These are phyloP conservation scores for Tilletia walkeri DNA, from an alignment of 1,284 basidiomycete genomes.

Conservation along the genomic window DNA sequence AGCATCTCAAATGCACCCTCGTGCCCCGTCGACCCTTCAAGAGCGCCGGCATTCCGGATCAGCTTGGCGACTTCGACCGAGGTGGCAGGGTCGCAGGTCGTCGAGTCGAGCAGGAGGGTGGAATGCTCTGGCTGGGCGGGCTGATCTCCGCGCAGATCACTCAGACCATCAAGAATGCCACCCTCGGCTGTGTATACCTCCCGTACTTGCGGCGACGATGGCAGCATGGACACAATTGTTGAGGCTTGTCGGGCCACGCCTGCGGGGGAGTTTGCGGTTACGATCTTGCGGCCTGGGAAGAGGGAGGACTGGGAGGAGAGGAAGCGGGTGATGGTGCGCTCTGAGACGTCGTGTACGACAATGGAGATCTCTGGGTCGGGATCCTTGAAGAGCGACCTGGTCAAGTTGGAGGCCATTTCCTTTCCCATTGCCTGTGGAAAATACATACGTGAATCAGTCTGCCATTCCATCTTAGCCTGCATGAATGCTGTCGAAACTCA, in stretches of 20 bases:
- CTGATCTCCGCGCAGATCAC: constrained; percentile 20
- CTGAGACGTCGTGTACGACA: constrained; percentile 41
- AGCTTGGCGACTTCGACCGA: constrained; percentile 66
- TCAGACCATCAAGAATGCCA: constrained; percentile 56
- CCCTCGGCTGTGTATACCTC: constrained; percentile 66
- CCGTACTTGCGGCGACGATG: constrained; percentile 76
- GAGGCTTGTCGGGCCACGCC: constrained; percentile 61
- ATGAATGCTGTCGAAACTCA: neutral
- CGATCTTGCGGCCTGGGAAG: constrained; percentile 43
- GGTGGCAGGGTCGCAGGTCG: constrained; percentile 75
- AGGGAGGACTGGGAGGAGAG: constrained; percentile 40
- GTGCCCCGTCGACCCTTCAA: constrained; percentile 55
- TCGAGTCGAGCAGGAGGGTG: constrained; percentile 80
- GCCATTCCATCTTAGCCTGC: neutral
- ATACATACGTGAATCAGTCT: neutral
- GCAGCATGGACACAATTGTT: constrained; percentile 79
- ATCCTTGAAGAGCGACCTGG: constrained; percentile 39
- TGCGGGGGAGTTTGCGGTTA: constrained; percentile 51
- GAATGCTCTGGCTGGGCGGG: constrained; percentile 22
- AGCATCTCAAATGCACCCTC: constrained; percentile 63
- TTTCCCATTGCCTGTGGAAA: constrained; percentile 37
- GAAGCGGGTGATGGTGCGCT: constrained; percentile 47
- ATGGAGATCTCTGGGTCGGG: constrained; percentile 33
- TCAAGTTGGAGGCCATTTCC: constrained; percentile 47
- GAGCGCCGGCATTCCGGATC: constrained; percentile 62